Percentiles rank a stretch among this genome's conserved stretches.
phyloP scores from a whole-genome alignment of 2,329 filamentous ascomycete genomes.

The Fusarium siculi region DNA sequence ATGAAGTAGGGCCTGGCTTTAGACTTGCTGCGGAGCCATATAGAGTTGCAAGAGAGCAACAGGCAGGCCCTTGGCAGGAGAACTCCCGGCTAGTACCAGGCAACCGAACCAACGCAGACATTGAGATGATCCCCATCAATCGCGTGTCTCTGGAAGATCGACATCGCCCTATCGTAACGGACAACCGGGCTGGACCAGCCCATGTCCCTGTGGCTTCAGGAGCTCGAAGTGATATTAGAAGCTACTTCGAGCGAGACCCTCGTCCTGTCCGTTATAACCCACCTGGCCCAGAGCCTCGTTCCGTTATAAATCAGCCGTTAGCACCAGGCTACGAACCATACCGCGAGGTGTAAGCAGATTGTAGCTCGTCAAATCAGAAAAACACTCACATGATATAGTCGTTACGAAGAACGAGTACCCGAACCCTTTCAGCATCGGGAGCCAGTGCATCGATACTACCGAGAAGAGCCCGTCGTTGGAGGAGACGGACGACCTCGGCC shows the following conservation, averaged over 20 bases:
- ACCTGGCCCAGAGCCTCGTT: conserved; percentile 21
- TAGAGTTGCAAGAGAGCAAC: conserved; percentile 28
- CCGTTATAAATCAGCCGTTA: conserved; percentile 18
- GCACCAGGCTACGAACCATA: conserved; percentile 29
- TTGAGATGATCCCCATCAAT: conserved; percentile 36
- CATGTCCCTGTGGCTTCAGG: conserved; percentile 2
- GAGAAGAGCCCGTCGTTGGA: conserved; percentile 13
- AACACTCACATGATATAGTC: conserved; percentile 33
- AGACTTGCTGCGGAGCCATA: conserved; percentile 17
- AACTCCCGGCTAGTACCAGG: conserved; percentile 30
- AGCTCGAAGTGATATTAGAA: conserved; percentile 1
- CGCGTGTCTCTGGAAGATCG: conserved; percentile 18
- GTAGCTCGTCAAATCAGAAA: background rate
- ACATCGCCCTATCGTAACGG: conserved; percentile 10
- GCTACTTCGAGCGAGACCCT: conserved; percentile 13
- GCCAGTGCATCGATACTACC: conserved; percentile 31
- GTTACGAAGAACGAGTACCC: conserved; percentile 16
- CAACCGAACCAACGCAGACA: conserved; percentile 26
- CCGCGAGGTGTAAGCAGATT: conserved; percentile 42
- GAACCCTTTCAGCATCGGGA: conserved; percentile 17
- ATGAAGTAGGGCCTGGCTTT: conserved; percentile 27
- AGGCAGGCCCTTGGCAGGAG: conserved; percentile 37
- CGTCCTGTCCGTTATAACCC: conserved; percentile 14
- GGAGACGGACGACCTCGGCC: conserved; percentile 30
- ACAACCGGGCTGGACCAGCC: conserved; percentile 15